These are phyloP conservation scores for Helotiales sp. DNA, from an alignment of 2,329 filamentous ascomycete genomes.

Conservation along the genomic window DNA sequence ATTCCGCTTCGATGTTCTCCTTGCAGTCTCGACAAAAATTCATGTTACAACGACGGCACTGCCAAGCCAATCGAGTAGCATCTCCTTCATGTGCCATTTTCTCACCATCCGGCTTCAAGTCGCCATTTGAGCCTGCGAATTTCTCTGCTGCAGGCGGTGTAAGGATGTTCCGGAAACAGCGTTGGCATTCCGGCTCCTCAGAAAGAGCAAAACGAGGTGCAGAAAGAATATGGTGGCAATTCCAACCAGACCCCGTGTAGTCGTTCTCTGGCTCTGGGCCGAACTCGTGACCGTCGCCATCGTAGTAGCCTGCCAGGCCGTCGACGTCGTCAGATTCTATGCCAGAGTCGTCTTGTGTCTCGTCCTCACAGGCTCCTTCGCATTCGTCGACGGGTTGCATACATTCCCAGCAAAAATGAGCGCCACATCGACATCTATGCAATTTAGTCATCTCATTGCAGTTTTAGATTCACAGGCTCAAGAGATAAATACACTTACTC, in stretches of 20 bases:
- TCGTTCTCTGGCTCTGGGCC: conserved; percentile 39
- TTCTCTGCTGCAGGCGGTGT: not conserved
- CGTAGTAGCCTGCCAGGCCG: conserved; percentile 36
- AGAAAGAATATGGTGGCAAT: conserved; percentile 25
- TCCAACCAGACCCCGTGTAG: conserved; percentile 24
- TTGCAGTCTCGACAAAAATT: conserved; percentile 21
- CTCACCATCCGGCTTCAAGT: not conserved
- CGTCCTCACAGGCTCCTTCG: conserved; percentile 32
- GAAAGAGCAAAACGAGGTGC: not conserved
- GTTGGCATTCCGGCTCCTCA: conserved; percentile 23
- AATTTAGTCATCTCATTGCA: not conserved
- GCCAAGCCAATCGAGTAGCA: conserved; percentile 13
- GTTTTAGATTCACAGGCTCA: not conserved
- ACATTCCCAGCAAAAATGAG: conserved; percentile 56
- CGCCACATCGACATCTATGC: conserved; percentile 50
- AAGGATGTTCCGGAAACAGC: conserved; percentile 19
- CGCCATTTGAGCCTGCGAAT: too few species aligned
- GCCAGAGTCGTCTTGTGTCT: conserved; percentile 38
- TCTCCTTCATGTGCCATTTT: not conserved
- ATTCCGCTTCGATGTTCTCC: not conserved
- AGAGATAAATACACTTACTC: conserved; percentile 26
- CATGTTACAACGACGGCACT: conserved; percentile 21
- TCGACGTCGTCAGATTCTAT: conserved; percentile 39
- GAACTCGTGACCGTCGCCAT: conserved; percentile 45
- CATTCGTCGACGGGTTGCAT: conserved; percentile 39